phyloP scores from a whole-genome alignment of 164 flowering plant species.

The Chimonanthus salicifolius region DNA sequence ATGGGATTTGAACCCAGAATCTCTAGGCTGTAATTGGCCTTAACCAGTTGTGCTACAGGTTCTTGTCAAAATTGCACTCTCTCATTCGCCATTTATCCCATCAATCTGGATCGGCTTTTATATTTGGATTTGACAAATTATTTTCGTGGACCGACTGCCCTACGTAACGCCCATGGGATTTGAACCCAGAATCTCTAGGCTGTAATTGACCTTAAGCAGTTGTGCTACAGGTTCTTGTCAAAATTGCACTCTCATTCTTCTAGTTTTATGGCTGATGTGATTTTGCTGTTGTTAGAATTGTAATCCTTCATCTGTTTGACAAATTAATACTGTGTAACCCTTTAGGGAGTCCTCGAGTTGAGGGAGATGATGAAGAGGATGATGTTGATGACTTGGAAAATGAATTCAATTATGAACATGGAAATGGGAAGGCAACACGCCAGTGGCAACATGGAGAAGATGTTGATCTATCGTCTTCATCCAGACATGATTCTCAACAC shows the following conservation, averaged over 20 bases:
- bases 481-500: slow-evolving; percentile 72
- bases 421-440: slow-evolving; percentile 37
- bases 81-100: too few species aligned
- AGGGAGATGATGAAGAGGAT: slow-evolving; percentile 98
- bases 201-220: too few species aligned
- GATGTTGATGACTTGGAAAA: slow-evolving; percentile 91
- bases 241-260: neutral
- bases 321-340: slow-evolving; percentile 4
- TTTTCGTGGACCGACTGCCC: too few species aligned
- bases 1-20: too few species aligned
- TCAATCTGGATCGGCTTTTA: too few species aligned
- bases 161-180: too few species aligned
- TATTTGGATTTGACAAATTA: too few species aligned
- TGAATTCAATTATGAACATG: slow-evolving; percentile 66
- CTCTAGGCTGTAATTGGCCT: too few species aligned
- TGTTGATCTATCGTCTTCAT: slow-evolving; percentile 70
- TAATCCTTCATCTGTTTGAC: neutral
- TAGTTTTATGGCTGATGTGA: slow-evolving; percentile 18
- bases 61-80: too few species aligned
- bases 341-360: slow-evolving; percentile 93
- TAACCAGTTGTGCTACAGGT: too few species aligned
- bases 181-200: too few species aligned
- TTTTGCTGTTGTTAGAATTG: neutral
- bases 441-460: slow-evolving; percentile 70
- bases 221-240: too few species aligned